Evolutionary conservation across 2,329 filamentous ascomycete species (phyloP).

Genomic region (Verticillium dahliae): DNA sequence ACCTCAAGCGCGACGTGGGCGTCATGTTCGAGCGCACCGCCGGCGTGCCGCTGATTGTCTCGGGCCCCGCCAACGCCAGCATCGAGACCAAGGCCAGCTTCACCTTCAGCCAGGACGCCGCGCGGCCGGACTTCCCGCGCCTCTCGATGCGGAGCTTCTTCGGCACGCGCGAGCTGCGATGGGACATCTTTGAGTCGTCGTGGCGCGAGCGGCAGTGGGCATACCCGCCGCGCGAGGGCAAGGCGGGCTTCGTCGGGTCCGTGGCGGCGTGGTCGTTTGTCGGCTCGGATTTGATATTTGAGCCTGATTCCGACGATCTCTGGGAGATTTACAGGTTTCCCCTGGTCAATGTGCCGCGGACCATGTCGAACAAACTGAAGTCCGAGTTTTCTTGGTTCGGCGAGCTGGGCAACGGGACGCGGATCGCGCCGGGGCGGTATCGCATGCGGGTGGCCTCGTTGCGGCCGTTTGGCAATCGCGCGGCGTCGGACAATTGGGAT

Average conservation of each 20-base stretch:
- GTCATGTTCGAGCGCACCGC: constrained; percentile 9
- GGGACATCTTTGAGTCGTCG: constrained; percentile 24
- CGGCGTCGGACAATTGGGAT: constrained; percentile 34
- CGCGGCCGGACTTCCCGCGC: constrained; percentile 13
- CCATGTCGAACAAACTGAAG: constrained; percentile 2
- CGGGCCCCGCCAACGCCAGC: constrained; percentile 1
- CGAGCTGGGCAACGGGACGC: constrained; percentile 32
- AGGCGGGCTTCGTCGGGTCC: constrained; percentile 33
- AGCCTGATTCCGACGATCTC: constrained; percentile 14
- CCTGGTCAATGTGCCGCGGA: constrained; percentile 12
- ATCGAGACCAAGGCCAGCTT: constrained; percentile 1
- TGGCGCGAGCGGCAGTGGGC: constrained; percentile 33
- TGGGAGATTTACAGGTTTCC: constrained; percentile 19
- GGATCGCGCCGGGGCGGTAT: constrained; percentile 32
- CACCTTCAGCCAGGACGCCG: constrained; percentile 9
- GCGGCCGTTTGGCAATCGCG: constrained; percentile 32
- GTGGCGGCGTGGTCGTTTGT: constrained; percentile 19
- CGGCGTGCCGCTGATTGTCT: constrained; percentile 9
- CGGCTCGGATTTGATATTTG: constrained; percentile 9
- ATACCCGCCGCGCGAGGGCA: constrained; percentile 31
- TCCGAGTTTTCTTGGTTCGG: constrained; percentile 32
- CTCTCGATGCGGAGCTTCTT: constrained; percentile 13
- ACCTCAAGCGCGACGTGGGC: constrained; percentile 14
- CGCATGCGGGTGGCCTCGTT: constrained; percentile 32
- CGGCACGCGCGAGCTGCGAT: constrained; percentile 15